A percentile compares a stretch with the other conserved stretches of the same genome.
phyloP scores from a whole-genome alignment of 345 rosid species.

The Acer yangbiense region DNA sequence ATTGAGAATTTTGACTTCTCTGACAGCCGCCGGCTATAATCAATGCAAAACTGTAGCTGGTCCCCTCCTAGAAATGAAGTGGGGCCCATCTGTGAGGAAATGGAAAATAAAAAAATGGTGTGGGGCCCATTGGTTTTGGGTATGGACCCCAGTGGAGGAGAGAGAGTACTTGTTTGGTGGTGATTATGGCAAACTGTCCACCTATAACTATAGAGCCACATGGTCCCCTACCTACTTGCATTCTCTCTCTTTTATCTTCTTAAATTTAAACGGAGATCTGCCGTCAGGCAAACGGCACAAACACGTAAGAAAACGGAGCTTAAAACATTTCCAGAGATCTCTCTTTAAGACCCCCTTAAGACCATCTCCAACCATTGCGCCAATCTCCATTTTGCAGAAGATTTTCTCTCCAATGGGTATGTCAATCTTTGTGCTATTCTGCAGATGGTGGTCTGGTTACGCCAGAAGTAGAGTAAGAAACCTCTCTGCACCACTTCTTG shows the following conservation, averaged over 20 bases:
- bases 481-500: no score
- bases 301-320: neutral
- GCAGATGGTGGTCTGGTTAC: no score
- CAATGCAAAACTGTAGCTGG: slow-evolving; percentile 33
- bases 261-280: neutral
- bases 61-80: slow-evolving; percentile 17
- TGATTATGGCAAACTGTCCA: slow-evolving; percentile 49
- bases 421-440: no score
- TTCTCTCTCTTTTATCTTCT: neutral
- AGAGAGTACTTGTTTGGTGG: slow-evolving; percentile 34
- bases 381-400: no score
- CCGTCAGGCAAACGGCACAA: slow-evolving; percentile 38
- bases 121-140: slow-evolving; percentile 30
- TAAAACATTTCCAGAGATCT: neutral
- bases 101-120: neutral
- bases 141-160: slow-evolving; percentile 26
- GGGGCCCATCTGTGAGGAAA: slow-evolving; percentile 6
- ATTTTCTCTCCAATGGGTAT: no score
- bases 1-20: slow-evolving; percentile 57
- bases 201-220: slow-evolving; percentile 24
- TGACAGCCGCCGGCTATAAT: slow-evolving; percentile 92
- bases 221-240: slow-evolving; percentile 58
- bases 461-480: no score
- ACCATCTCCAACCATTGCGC: no score
- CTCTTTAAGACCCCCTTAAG: no score